A percentile compares a stretch with the other conserved stretches of the same genome.
Evolutionary conservation across 176 grass and related monocot species (phyloP).

Genomic region (Puya raimondii): DNA sequence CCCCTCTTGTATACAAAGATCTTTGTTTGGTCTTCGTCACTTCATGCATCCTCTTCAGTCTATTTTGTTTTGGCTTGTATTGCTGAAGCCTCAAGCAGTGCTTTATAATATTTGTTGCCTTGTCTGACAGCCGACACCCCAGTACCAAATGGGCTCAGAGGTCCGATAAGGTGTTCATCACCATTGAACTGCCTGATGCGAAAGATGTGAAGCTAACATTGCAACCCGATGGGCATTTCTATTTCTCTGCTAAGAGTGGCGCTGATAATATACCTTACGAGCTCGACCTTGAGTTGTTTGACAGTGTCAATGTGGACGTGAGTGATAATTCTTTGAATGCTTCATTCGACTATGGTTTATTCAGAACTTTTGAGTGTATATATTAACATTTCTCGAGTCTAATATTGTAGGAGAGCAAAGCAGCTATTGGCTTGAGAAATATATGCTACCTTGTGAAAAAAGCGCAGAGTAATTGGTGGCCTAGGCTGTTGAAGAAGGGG

Average conservation of each 20-base stretch:
- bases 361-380: not conserved
- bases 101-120: conserved; percentile 6
- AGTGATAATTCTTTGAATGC: conserved; percentile 2
- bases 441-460: conserved; percentile 85
- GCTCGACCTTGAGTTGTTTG: conserved; percentile 72
- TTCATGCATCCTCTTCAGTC: not conserved
- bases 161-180: conserved; percentile 59
- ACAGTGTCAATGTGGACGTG: conserved; percentile 72
- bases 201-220: conserved; percentile 84
- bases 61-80: not conserved
- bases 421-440: conserved; percentile 52
- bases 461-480: conserved; percentile 71
- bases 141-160: conserved; percentile 86
- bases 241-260: conserved; percentile 55
- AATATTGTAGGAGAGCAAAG: conserved; percentile 63
- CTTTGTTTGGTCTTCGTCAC: not conserved
- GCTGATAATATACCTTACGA: conserved; percentile 48
- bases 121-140: conserved; percentile 56
- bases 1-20: not conserved
- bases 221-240: conserved; percentile 69
- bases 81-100: conserved; percentile 5
- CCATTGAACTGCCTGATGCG: conserved; percentile 70
- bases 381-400: not conserved
- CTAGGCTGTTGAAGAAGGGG: conserved; percentile 58
- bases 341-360: not conserved